Evolutionary conservation across 148 eudicot genomes (phyloP).

Genomic region (Vaccinium corymbosum): DNA sequence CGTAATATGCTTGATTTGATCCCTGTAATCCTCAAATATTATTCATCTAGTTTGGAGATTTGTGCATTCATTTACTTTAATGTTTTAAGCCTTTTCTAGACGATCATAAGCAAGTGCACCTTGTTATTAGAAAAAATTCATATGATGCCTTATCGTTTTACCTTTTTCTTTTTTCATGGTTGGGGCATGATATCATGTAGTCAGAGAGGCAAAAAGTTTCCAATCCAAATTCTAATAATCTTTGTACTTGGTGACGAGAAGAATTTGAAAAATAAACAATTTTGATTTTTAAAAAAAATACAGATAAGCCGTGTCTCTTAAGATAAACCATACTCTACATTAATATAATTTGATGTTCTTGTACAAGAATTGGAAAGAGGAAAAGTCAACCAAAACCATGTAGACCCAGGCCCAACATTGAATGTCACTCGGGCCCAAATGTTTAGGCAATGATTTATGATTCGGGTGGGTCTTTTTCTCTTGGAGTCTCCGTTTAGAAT

Average conservation of each 20-base stretch:
- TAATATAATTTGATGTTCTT: neutral
- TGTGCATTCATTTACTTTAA: neutral
- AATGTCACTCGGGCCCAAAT: neutral
- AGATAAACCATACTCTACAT: neutral
- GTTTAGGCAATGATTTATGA: neutral
- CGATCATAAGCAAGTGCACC: neutral
- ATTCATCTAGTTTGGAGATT: neutral
- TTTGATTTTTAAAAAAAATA: no score
- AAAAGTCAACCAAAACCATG: constrained; percentile 1
- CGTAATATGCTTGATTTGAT: neutral
- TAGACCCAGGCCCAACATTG: constrained; percentile 3
- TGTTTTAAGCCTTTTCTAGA: no score
- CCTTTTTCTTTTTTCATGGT: neutral
- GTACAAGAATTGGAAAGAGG: neutral
- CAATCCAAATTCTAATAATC: no score
- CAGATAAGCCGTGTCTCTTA: neutral
- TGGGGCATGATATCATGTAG: neutral
- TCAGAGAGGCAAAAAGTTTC: no score
- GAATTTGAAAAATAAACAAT: neutral
- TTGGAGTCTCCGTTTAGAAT: neutral
- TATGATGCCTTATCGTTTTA: neutral
- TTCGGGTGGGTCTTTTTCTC: constrained; percentile 15
- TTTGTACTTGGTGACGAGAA: no score
- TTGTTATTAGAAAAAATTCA: no score
- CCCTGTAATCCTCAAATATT: neutral